Evolutionary conservation across 1,284 basidiomycete genomes (phyloP), one percentile per base, ranked within the genome.

Genomic region (Sporisorium graminicola): DNA sequence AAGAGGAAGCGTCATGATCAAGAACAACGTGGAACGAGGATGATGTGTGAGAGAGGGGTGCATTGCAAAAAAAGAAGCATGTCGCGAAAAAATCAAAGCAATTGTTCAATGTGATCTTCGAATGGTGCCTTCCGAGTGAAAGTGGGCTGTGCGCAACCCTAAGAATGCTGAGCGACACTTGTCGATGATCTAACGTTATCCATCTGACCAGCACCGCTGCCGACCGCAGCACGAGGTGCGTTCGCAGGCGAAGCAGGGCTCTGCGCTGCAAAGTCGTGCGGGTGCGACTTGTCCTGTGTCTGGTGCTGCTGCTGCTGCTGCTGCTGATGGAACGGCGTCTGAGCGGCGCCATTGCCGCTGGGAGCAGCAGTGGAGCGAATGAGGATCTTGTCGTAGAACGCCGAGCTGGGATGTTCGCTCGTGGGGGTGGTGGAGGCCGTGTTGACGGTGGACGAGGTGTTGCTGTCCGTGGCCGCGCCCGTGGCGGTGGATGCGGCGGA

Each of bases 401-500:
- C 29, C 13, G 22, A 0, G 16, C 8, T 12, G 33, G 53, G 66
- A 18, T 42, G 20, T 42, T 71, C 68, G 58, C 47, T 54, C 1
- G 69, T 72, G 5, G 69, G 69, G 10, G 69, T 72, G 6, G 69
- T 72, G 29, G 22, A 44, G 12, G 69, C 69, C 2, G 69, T 72
- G 46, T 58, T 62, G 9, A 43, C 40, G 5, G 51, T 24, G 1
- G 68, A 65, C 1, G 57, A 55, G 33, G 26, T 8, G 35, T n/a
- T 53, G 43, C 58, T 56, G 33, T 55, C 50, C 20, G 53, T 51
- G 10, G 37, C 26, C 2, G 51, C 12, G 26, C n/a, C 24, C 13
- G 35, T 3, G 27, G 42, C 37, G 24, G 49, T 40, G 33, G 54
- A 24, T 16, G 61, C 31, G 33, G 54, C 24, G 22, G 61, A 16